Base-by-base conservation (phyloP, 768 basidiomycete genomes). In the Lentinula boryana region DNA sequence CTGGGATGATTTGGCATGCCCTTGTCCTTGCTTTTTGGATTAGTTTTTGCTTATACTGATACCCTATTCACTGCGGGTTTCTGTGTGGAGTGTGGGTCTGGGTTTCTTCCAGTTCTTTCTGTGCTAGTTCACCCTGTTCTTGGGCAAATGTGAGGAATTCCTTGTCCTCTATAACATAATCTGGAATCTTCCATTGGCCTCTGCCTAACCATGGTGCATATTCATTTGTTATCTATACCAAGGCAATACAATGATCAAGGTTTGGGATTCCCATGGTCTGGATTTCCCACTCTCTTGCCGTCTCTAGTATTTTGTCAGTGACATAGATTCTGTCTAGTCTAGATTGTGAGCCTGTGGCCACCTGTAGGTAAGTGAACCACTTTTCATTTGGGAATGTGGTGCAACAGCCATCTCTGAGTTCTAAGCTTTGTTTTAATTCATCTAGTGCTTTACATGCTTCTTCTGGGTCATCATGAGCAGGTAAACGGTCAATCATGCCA, bases 241-340 rank as follows among this genome's bases (percentile, higher is more conserved):
- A 65, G 0, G 74, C 70, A 56, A 77, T 63, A 0, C 60, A 35
- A 61, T 77, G 76, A 65, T 78, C 76, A 0, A 70, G 68, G 18
- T 8, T 27, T n/a, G n/a, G n/a, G 4, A 74, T 69, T 0, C 63
- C 66, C 0, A 64, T 43, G 0, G 43, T 4, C 12, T 61, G 35
- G 2, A 72, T 74, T 9, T 65, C 13, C 74, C 73, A 75, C 4
- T 74, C 64, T n/a, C 40, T 41, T 4, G 66, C 57, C 0, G 27
- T 54, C 5, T 63, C 12, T 4, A 64, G 49, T 0, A 70, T 4
- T 1, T 50, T 31, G 0, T 64, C 36, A 6, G 63, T 67, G 0
- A 69, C 33, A 51, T 77, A 77, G 44, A 78, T 75, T n/a, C 74
- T 49, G 63, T 78, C 74, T 5, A 78, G 67, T 4, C 74, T 52